Base-by-base conservation (phyloP, 768 basidiomycete species). In the Mycena capillaripes region DNA sequence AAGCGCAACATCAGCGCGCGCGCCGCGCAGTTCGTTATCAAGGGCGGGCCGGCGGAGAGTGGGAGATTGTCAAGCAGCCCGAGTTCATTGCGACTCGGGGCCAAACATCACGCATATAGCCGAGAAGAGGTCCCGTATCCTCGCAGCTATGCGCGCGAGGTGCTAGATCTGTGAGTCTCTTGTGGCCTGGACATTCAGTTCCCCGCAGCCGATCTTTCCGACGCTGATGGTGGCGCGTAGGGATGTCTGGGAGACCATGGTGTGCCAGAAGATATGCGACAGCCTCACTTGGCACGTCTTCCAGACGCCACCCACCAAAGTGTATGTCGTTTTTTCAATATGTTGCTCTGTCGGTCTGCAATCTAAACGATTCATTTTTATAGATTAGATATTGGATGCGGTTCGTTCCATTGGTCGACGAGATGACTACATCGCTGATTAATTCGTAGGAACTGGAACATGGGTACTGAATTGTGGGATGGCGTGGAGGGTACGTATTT, bases 381-480 rank as follows among this genome's bases (percentile, higher is more conserved):
- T 75, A 90, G 92, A 38, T 83, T 95, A 32, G 93, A 95, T 75
- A 81, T 95, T 53, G 93, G 93, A 12, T 94, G 93, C 76, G 93
- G 92, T 91, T 73, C 77, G 88, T 83, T 52, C 56, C 30, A 30
- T 27, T 46, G 48, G 34, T 46, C 69, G 46, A 76, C 36, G 12
- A 17, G 60, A 1, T 36, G 52, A 8, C 56, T 36, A 7, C 34
- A 52, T 34, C 42, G 29, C 52, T 46, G 60, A 68, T 46, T 25
- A 36, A 40, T 34, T 30, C 59, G 32, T 74, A 92, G 92, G 93
- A 9, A 89, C 91, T n/a, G 93, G 93, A 19, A 87, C 88, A 21
- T 95, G 93, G 93, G 87, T 93, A 53, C 74, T 94, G 63, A 86
- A 91, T 40, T 89, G 89, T 73, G 92, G 92, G 12, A 84, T 84